phyloP scores from a whole-genome alignment of 306 rosid genomes.

The Quercus glauca region DNA sequence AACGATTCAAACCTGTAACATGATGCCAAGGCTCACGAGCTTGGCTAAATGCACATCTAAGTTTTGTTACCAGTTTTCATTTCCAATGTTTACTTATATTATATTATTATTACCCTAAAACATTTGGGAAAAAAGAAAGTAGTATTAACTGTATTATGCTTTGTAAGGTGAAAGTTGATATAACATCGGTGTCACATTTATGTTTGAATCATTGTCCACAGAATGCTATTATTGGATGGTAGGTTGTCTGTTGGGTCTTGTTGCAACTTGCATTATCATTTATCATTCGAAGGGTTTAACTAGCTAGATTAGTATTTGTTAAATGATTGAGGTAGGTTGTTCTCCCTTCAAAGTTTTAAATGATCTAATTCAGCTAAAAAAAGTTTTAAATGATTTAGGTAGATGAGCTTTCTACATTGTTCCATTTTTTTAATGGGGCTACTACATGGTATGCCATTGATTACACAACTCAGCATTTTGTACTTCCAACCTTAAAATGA shows the following conservation, averaged over 20 bases:
- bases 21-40: too few species aligned
- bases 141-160: too few species aligned
- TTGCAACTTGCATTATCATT: constrained; percentile 10
- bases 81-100: too few species aligned
- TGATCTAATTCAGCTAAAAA: constrained; percentile 1
- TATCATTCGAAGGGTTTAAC: background rate
- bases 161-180: background rate
- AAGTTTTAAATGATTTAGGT: constrained; percentile 18
- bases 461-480: background rate
- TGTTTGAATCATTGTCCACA: constrained; percentile 14
- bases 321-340: constrained; percentile 24
- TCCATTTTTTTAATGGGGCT: background rate
- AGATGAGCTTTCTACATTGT: constrained; percentile 32
- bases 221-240: constrained; percentile 29
- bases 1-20: too few species aligned
- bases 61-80: too few species aligned
- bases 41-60: too few species aligned
- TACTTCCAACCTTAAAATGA: background rate
- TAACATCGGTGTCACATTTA: background rate
- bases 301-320: background rate
- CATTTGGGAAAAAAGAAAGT: background rate
- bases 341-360: constrained; percentile 13
- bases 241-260: constrained; percentile 30
- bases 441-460: background rate
- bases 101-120: too few species aligned